These are phyloP conservation scores for Aureobasidium mangrovei DNA, from an alignment of 2,329 filamentous ascomycete genomes.

Conservation along the genomic window DNA sequence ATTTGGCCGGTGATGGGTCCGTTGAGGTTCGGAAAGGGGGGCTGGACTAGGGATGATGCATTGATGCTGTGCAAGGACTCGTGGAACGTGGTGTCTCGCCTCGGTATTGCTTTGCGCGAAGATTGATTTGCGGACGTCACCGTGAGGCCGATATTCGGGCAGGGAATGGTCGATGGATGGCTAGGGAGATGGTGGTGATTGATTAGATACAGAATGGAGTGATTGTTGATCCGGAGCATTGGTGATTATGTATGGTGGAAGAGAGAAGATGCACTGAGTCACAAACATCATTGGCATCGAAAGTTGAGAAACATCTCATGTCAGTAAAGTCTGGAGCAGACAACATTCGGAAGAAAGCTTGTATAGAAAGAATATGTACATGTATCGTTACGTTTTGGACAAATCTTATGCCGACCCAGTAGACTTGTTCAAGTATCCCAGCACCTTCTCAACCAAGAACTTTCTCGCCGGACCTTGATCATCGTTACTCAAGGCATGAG, in stretches of 20 bases:
- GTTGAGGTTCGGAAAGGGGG: no score
- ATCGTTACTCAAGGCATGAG: slow-evolving; percentile 41
- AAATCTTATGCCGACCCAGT: not conserved
- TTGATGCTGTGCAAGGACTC: no score
- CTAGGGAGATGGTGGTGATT: not conserved
- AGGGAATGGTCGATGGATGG: not conserved
- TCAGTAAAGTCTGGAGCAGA: no score
- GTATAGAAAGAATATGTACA: not conserved
- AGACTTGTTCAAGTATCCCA: slow-evolving; percentile 16
- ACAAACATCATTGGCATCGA: no score
- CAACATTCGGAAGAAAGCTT: no score
- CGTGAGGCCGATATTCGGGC: no score
- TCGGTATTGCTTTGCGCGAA: not conserved
- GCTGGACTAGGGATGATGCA: no score
- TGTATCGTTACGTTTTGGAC: not conserved
- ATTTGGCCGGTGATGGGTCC: not conserved
- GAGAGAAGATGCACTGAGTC: no score
- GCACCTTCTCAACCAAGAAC: slow-evolving; percentile 18
- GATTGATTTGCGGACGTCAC: not conserved
- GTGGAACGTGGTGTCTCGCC: not conserved
- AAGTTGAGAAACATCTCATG: no score
- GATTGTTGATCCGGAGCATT: not conserved
- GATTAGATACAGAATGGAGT: not conserved
- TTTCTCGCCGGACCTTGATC: slow-evolving; percentile 36
- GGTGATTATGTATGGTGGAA: no score